These are phyloP conservation scores for Curvularia verruculosa DNA, from an alignment of 2,329 filamentous ascomycete genomes.

Conservation along the genomic window DNA sequence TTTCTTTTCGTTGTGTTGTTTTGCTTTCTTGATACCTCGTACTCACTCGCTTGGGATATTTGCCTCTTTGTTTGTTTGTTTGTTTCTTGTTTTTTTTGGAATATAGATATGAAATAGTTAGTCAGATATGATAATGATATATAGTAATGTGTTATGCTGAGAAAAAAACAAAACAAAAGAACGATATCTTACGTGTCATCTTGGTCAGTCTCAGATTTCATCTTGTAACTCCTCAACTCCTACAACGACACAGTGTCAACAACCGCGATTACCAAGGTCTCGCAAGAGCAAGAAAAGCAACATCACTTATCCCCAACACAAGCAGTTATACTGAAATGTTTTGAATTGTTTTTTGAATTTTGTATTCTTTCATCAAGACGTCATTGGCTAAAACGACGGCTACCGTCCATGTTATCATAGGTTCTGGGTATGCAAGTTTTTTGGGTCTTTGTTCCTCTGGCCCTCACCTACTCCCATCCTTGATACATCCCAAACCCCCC, in stretches of 20 bases:
- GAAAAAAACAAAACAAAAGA: no score
- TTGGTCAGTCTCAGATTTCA: no score
- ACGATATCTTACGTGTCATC: no score
- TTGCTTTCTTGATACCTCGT: neutral
- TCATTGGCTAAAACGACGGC: neutral
- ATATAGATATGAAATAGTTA: neutral
- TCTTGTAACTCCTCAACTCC: no score
- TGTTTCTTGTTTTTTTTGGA: neutral
- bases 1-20: neutral
- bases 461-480: neutral
- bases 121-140: neutral
- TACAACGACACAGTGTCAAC: no score
- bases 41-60: neutral
- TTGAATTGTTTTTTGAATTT: neutral
- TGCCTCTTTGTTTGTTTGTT: neutral
- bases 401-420: neutral
- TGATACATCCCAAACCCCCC: neutral
- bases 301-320: neutral
- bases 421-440: neutral
- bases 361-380: neutral
- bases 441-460: neutral
- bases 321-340: neutral
- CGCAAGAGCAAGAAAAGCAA: no score
- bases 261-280: no score
- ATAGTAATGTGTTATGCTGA: neutral